A percentile compares a stretch with the other conserved stretches of the same genome.
phyloP scores from a whole-genome alignment of 2,329 filamentous ascomycete genomes.

The Xenosphaeropsis pyriputrescens region DNA sequence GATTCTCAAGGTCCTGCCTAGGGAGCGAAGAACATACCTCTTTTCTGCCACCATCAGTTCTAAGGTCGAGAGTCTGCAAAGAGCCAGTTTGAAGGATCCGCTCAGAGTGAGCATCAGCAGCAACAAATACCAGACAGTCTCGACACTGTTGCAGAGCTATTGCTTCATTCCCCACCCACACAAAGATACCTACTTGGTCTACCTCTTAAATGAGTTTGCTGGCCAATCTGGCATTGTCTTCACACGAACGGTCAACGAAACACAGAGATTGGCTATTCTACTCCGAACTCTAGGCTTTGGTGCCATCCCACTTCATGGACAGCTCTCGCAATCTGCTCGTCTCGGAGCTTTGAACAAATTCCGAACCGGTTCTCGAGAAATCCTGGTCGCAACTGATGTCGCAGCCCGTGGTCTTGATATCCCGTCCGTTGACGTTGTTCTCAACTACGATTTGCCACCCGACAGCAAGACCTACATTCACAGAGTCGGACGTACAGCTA shows the following conservation, averaged over 20 bases:
- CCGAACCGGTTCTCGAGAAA: constrained; percentile 62
- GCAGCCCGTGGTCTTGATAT: constrained; percentile 88
- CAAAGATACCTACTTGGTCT: constrained; percentile 84
- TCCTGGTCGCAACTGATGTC: constrained; percentile 89
- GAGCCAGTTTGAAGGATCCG: constrained; percentile 76
- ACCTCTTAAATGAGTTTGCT: constrained; percentile 70
- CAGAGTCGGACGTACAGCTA: constrained; percentile 74
- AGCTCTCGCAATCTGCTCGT: constrained; percentile 76
- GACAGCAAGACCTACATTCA: constrained; percentile 89
- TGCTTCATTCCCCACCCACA: constrained; percentile 73
- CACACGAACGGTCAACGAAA: constrained; percentile 81
- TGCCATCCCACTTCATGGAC: constrained; percentile 85
- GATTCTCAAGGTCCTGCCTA: constrained; percentile 76
- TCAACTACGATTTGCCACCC: constrained; percentile 74
- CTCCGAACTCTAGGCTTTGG: constrained; percentile 75
- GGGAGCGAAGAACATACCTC: constrained; percentile 67
- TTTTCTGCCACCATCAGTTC: constrained; percentile 92
- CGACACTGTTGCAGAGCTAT: constrained; percentile 75
- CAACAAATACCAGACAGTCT: constrained; percentile 82
- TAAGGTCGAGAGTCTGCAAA: constrained; percentile 84
- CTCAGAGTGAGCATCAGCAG: constrained; percentile 68
- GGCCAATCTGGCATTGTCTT: constrained; percentile 88
- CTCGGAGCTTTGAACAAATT: constrained; percentile 87
- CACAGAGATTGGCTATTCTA: constrained; percentile 71
- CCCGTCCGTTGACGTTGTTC: constrained; percentile 72